Base-by-base conservation (phyloP, 441 rosid genomes). In the Eruca vesicaria region DNA sequence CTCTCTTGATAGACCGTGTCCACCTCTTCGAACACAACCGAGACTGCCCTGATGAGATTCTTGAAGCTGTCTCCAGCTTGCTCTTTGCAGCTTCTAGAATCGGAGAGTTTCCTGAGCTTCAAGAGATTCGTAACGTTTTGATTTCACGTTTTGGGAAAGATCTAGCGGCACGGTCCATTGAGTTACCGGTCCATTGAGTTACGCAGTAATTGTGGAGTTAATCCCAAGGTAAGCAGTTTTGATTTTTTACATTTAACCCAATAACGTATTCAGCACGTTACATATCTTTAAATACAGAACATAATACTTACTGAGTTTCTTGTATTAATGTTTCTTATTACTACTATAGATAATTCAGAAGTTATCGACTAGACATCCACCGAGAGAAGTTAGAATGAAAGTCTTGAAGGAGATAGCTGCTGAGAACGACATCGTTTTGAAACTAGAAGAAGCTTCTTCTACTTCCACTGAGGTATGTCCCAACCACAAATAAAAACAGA, bases 81-180 rank as follows among this genome's bases (percentile, higher is more conserved):
- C 80, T 91, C 55, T 93, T 77, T 60, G 96, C 93, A 3, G 89
- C 99, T 33, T 82, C 93, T 0, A 86, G 98, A 63, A 86, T 92
- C 5, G 97, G 99, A 2, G 97, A 96, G 2, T 93, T 96, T 69
- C 99, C 98, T 12, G 98, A 96, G 87, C 97, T 96, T 78, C 92
- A 80, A 79, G 93, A 93, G 78, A 85, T 96, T 68, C 96, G 98
- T 26, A 77, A 69, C 0, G 79, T 82, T 73, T 79, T 91, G 68
- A 60, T 85, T 3, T 85, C 98, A 35, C 88, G 86, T 50, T 96
- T 83, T 53, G 98, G 99, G 21, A 90, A 85, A 71, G 98, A 93
- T 64, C 84, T 93, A 21, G 96, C 83, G 0, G 91, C 88, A 20
- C 78, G 93, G 33, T 90, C 98, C 8, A 73, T 84, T 56, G 97